A percentile compares a stretch with the other conserved stretches of the same genome.
phyloP scores from a whole-genome alignment of 768 basidiomycete species.

The Boletus pseudo-olivaceus region DNA sequence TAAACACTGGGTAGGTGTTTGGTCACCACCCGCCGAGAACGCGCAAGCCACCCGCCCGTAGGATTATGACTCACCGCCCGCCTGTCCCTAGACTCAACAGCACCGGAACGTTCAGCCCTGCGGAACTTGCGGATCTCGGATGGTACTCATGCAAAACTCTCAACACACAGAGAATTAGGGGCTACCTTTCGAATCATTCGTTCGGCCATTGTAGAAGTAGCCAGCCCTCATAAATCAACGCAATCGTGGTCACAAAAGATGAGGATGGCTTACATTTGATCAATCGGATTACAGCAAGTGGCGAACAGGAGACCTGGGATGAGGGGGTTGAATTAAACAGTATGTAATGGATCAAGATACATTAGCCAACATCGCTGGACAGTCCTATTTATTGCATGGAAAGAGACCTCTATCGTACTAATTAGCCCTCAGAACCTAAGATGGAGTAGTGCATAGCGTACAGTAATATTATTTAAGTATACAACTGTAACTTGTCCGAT shows the following conservation, averaged over 20 bases:
- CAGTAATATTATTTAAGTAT: neutral
- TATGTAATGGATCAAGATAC: neutral
- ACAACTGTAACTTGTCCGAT: neutral
- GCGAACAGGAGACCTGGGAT: neutral
- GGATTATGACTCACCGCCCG: constrained; percentile 15
- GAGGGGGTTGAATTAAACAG: neutral
- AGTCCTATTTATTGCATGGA: neutral
- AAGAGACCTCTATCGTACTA: constrained; percentile 1
- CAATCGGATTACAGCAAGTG: neutral
- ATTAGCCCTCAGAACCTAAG: constrained; percentile 3
- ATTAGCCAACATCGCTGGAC: neutral
- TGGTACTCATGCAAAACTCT: constrained; percentile 34
- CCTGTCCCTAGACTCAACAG: constrained; percentile 43
- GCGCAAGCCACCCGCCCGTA: neutral
- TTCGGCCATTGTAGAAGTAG: neutral
- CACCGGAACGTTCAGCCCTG: constrained; percentile 44
- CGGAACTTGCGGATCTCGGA: constrained; percentile 33
- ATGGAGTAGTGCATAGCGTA: constrained; percentile 5
- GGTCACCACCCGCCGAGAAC: neutral
- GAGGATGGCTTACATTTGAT: neutral
- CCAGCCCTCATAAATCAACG: neutral
- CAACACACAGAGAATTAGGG: constrained; percentile 38
- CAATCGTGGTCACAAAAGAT: neutral
- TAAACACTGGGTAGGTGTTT: constrained; percentile 50
- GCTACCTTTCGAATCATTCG: neutral